Percentiles rank a stretch among this genome's conserved stretches.
Evolutionary conservation across 1,139 yeast species (phyloP).

Genomic region (Casaregolazyma suthepensis): DNA sequence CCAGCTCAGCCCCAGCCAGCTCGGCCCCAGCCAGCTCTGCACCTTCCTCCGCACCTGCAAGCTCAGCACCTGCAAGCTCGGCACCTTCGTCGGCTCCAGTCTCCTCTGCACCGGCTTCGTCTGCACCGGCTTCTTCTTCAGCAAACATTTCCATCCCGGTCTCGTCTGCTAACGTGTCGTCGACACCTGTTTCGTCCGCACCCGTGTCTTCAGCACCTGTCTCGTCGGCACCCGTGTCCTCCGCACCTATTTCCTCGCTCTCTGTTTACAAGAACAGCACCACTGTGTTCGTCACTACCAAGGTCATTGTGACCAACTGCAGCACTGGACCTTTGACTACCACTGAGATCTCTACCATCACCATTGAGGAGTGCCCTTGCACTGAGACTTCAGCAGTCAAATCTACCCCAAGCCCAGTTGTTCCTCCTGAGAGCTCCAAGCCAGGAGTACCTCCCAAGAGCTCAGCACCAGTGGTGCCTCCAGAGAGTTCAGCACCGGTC

Average conservation of each 20-base stretch:
- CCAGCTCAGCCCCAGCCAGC: slow-evolving; percentile 7
- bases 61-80: slow-evolving; percentile 8
- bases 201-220: slow-evolving; percentile 11
- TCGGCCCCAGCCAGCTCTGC: slow-evolving; percentile 11
- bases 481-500: slow-evolving; percentile 8
- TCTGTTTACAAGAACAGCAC: not conserved
- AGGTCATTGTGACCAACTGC: slow-evolving; percentile 3
- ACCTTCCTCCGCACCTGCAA: slow-evolving; percentile 11
- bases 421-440: slow-evolving; percentile 4
- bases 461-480: not conserved
- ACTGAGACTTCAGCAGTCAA: slow-evolving; percentile 5
- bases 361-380: slow-evolving; percentile 6
- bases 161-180: slow-evolving; percentile 3
- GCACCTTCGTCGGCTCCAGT: slow-evolving; percentile 7
- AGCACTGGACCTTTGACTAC: slow-evolving; percentile 5
- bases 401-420: slow-evolving; percentile 6
- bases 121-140: slow-evolving; percentile 12
- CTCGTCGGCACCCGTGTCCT: slow-evolving; percentile 9
- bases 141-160: slow-evolving; percentile 6
- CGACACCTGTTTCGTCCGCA: slow-evolving; percentile 4
- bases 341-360: slow-evolving; percentile 7
- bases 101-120: slow-evolving; percentile 9
- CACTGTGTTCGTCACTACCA: slow-evolving; percentile 1
- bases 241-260: not conserved
- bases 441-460: slow-evolving; percentile 13